Base-by-base conservation (phyloP, 1,284 basidiomycete genomes). In the Pascua sp. region DNA sequence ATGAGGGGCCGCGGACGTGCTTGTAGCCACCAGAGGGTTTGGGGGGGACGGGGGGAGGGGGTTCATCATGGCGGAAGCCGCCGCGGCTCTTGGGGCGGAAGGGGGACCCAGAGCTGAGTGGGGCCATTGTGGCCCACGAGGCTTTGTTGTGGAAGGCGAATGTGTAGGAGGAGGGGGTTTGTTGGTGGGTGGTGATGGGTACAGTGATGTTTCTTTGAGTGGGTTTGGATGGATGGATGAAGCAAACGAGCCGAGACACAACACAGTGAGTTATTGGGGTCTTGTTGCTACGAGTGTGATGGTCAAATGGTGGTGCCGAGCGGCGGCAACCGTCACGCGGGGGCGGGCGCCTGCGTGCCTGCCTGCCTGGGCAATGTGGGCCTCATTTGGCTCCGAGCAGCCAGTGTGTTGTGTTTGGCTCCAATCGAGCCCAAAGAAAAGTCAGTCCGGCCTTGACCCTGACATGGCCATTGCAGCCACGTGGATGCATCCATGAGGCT, bases 61-160 rank as follows among this genome's bases (percentile, higher is more conserved):
- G 52, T 32, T 32, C 24, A 56, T 49, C 41, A 15, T 16, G 42
- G 48, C 44, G 48, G 37, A 10, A 9, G 55, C 44, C 48, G 7
- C 48, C 43, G 39, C 61, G 55, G 46, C 57, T 62, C 42, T 55
- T 47, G 1, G 61, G 57, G 37, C 57, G 51, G 47, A 62, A 62
- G 5, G 61, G 61, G 17, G 61, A 59, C n/a, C 48, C 49, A 17
- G 51, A 17, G 43, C 38, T 55, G 43, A 62, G 53, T 24, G 60
- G 61, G 18, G 58, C 51, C 61, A 62, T 62, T 38, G 24, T 53
- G 42, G 16, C 44, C 41, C 8, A 11, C 24, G 24, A 32, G 24
- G 24, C 7, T 32, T 32, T 32, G 24, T n/a, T 49, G 10, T 38
- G 47, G 32, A 47, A 36, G 49, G 17, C 15, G 1, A 38, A 4